Evolutionary conservation across 2,329 filamentous ascomycete genomes (phyloP).

Genomic region (Zymoseptoria crescenta): DNA sequence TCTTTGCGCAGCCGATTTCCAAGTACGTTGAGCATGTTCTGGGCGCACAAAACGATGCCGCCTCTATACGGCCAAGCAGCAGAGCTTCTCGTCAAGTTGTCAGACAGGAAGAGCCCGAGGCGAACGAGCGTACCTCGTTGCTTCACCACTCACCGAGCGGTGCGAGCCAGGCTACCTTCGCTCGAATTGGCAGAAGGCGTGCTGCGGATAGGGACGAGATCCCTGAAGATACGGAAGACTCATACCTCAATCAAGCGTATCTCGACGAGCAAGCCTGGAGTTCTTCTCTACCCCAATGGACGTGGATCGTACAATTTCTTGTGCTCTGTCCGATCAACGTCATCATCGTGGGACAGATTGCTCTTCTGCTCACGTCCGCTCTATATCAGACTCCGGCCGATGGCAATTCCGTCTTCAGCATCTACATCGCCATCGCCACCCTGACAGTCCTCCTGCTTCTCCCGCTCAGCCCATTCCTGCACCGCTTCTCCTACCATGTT

Average conservation of each 20-base stretch:
- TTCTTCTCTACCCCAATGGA: conserved; percentile 66
- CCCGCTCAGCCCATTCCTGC: conserved; percentile 75
- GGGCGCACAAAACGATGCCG: conserved; percentile 14
- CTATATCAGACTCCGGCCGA: conserved; percentile 77
- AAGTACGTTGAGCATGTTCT: conserved; percentile 56
- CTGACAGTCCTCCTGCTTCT: conserved; percentile 65
- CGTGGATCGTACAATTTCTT: conserved; percentile 82
- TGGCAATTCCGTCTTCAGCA: conserved; percentile 62
- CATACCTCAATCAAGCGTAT: conserved; percentile 39
- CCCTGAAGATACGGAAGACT: conserved; percentile 23
- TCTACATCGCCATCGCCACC: conserved; percentile 62
- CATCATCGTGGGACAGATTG: conserved; percentile 68
- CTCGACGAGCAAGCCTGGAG: conserved; percentile 82
- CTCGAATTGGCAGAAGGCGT: conserved; percentile 40
- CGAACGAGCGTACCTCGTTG: conserved; percentile 51
- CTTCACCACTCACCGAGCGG: conserved; percentile 40
- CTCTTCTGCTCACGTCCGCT: conserved; percentile 62
- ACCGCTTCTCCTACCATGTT: conserved; percentile 75
- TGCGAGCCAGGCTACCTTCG: conserved; percentile 42
- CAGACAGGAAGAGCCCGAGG: conserved; percentile 16
- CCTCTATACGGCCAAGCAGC: conserved; percentile 22
- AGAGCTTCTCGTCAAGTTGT: conserved; percentile 19
- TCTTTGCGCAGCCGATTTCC: conserved; percentile 62
- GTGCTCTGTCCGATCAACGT: conserved; percentile 70
- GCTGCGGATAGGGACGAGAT: conserved; percentile 31